These are phyloP conservation scores for Pyricularia grisea DNA, from an alignment of 2,329 filamentous ascomycete genomes.

Conservation along the genomic window DNA sequence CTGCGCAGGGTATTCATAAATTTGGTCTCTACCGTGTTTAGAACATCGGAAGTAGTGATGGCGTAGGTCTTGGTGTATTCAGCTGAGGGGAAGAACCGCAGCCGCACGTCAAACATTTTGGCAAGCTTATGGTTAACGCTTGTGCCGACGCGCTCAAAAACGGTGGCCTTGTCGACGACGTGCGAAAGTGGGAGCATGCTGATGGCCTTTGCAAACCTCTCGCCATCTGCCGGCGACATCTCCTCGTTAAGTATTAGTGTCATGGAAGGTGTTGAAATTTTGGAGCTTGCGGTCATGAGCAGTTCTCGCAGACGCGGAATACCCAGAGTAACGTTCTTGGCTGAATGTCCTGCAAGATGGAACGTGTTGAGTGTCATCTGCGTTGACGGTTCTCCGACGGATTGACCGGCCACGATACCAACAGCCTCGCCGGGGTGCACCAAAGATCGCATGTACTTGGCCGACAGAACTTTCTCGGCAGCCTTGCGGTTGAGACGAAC, in stretches of 20 bases:
- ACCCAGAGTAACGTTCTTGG: slow-evolving; percentile 97
- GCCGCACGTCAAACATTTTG: slow-evolving; percentile 74
- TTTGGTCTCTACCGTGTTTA: slow-evolving; percentile 68
- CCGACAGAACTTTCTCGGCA: slow-evolving; percentile 75
- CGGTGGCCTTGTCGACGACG: slow-evolving; percentile 70
- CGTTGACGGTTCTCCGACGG: slow-evolving; percentile 91
- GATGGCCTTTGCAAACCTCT: slow-evolving; percentile 85
- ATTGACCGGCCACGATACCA: slow-evolving; percentile 93
- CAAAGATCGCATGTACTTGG: slow-evolving; percentile 87
- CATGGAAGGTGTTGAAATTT: slow-evolving; percentile 88
- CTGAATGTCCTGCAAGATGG: slow-evolving; percentile 96
- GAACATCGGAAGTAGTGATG: slow-evolving; percentile 68
- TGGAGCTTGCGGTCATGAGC: slow-evolving; percentile 87
- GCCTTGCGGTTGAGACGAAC: slow-evolving; percentile 51
- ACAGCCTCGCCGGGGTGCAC: slow-evolving; percentile 95
- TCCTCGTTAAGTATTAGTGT: slow-evolving; percentile 70
- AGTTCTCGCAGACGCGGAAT: slow-evolving; percentile 96
- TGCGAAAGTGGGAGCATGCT: slow-evolving; percentile 77
- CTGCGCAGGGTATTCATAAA: slow-evolving; percentile 65
- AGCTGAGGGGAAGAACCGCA: slow-evolving; percentile 74
- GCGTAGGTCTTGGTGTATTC: slow-evolving; percentile 85
- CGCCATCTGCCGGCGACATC: slow-evolving; percentile 56
- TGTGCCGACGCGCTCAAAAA: slow-evolving; percentile 70
- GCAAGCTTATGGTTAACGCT: slow-evolving; percentile 61
- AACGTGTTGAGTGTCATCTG: slow-evolving; percentile 99